phyloP scores from a whole-genome alignment of 164 flowering plant genomes.

The Sedum album region DNA sequence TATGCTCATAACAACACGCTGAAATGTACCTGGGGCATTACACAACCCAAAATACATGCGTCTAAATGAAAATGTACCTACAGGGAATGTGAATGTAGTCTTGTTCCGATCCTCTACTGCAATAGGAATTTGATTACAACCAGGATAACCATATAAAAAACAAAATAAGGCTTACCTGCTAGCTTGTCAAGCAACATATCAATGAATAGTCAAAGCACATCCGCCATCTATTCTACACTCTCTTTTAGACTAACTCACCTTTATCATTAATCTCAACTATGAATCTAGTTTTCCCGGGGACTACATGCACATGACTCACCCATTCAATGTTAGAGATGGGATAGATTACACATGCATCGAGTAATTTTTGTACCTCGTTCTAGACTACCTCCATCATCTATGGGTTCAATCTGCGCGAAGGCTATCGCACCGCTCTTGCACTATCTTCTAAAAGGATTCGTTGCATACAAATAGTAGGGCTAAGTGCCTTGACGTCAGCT shows the following conservation, averaged over 20 bases:
- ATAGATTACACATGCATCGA: neutral
- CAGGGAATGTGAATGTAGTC: neutral
- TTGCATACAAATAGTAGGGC: neutral
- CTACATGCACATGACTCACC: neutral
- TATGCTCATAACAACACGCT: neutral
- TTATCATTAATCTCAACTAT: neutral
- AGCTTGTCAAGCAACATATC: neutral
- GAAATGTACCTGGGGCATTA: neutral
- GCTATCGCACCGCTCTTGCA: neutral
- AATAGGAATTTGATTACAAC: neutral
- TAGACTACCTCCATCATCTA: neutral
- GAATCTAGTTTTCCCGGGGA: neutral
- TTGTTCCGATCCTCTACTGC: neutral
- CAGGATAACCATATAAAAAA: neutral
- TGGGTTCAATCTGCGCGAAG: neutral
- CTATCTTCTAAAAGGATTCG: neutral
- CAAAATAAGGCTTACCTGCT: neutral
- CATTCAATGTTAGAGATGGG: neutral
- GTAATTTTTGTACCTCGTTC: too few species aligned
- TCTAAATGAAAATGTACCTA: neutral
- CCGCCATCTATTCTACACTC: neutral
- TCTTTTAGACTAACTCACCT: neutral
- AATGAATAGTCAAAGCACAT: neutral
- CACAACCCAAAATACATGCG: neutral
- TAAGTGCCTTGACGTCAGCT: neutral